Base-by-base conservation (phyloP, 2,329 filamentous ascomycete species). In the Chaetomiaceae sp. region DNA sequence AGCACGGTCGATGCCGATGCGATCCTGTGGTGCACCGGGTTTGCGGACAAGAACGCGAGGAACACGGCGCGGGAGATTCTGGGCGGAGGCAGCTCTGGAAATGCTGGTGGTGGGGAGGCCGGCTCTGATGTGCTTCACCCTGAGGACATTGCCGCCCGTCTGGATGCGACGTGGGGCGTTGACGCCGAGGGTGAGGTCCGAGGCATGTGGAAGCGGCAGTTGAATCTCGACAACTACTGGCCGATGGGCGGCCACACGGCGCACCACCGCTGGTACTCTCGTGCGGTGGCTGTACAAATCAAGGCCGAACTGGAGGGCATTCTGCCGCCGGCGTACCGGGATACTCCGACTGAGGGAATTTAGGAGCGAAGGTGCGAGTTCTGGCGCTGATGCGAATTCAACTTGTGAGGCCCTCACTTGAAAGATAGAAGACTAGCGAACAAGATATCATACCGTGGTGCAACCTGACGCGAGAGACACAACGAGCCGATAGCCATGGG, bases 161-260 rank as follows among this genome's bases (percentile, higher is more conserved):
- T 70, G 6, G 69, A 72, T 32, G 57, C 59, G 1, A 68, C 67
- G 0, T 70, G 66, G 65, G 68, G 67, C 0, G 48, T 69, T 1
- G 68, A 71, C 48, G 51, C 35, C 2, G 69, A 73, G 51, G 69
- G 68, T 6, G 68, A 71, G 56, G 47, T 69, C 17, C 61, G 66
- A 1, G 68, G 68, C 0, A 45, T 70, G 52, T 68, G 65, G 61
- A 68, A 68, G 54, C 61, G 65, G 4, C 62, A 65, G 5, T 26
- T 46, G 3, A 48, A 45, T 5, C 22, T 64, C 10, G 59, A 65
- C 6, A 68, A 67, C 15, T 62, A 64, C 41, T 69, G 64, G 62
- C 48, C 60, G 3, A 59, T 62, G 48, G 63, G 65, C 1, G 66
- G 67, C 1, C 51, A 58, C 7, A 61, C 62, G 2, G 52, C 56